Base-by-base conservation (phyloP, 2,329 filamentous ascomycete species). In the Sporothrix sp. region DNA sequence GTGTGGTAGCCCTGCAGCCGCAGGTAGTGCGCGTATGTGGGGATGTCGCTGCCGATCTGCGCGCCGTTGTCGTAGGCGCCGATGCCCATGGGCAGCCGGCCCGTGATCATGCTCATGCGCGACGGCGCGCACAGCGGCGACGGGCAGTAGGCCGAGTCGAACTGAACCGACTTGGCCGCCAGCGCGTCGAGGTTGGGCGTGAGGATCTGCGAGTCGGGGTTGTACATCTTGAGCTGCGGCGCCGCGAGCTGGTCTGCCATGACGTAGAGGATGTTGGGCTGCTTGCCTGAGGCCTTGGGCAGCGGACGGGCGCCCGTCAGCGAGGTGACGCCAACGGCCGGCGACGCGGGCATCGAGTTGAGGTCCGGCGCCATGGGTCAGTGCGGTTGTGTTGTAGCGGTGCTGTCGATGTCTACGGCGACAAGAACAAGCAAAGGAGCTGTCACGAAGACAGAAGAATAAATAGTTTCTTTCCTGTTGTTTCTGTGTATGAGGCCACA, bases 171-270 rank as follows among this genome's bases (percentile, higher is more conserved):
- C 54, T 79, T 79, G 57, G 82, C 79, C 2, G 90, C 88, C 56
- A 96, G 76, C 47, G 81, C 78, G 68, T 96, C 87, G 54, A 96
- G 78, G 69, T 96, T 83, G 43, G 90, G 90, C 1, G 90, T 96
- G 69, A 89, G 87, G 75, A 96, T 95, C 64, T 87, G 85, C 1
- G 89, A 95, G 48, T 84, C 74, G 40, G 82, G 78, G 67, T 96
- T 90, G 73, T 96, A 89, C 72, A 95, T 91, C 71, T 89, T 91
- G 59, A 96, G 79, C 59, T 90, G 78, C 16, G 90, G 90, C 25
- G 90, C 90, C 16, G 90, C 86, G 66, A 96, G 81, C 71, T 96
- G 90, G 69, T 96, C 90, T 50, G 90, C 90, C 89, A 96, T 95
- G 71, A 96, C 94, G 73, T 93, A 95, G 42, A 90, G 74, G 58